Conservation (phyloP, 1,284 basidiomycete genomes). For the Flammula alnicola region DNA sequence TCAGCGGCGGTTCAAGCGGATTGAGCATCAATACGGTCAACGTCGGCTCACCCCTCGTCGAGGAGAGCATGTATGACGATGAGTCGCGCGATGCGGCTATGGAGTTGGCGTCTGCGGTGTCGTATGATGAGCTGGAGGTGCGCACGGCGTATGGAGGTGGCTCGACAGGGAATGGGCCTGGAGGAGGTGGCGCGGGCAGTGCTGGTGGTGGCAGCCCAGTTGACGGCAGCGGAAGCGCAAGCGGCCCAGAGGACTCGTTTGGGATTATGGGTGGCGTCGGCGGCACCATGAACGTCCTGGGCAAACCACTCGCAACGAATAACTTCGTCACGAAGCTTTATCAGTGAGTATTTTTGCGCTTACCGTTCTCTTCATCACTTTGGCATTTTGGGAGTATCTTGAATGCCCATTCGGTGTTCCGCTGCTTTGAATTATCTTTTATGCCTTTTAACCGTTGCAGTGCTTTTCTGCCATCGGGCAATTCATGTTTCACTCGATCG, state of each 20-base stretch:
- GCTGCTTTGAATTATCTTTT: too few species aligned
- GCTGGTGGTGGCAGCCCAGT: constrained; percentile 52
- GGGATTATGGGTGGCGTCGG: constrained; percentile 33
- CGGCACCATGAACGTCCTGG: constrained; percentile 55
- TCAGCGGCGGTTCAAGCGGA: constrained; percentile 15
- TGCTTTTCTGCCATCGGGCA: too few species aligned
- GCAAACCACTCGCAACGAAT: constrained; percentile 73
- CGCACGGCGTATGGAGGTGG: constrained; percentile 36
- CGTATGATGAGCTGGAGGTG: constrained; percentile 54
- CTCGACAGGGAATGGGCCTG: constrained; percentile 18
- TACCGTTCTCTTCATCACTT: constrained; percentile 14
- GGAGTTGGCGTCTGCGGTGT: constrained; percentile 33
- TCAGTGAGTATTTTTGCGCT: constrained; percentile 56
- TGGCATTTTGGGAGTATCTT: too few species aligned
- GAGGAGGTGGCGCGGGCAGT: constrained; percentile 27
- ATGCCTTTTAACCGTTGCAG: too few species aligned
- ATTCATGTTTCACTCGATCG: too few species aligned
- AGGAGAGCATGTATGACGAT: constrained; percentile 44
- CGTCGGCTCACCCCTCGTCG: constrained; percentile 39
- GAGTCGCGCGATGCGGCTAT: constrained; percentile 39
- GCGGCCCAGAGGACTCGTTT: constrained; percentile 44
- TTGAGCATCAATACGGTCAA: constrained; percentile 23
- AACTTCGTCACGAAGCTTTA: constrained; percentile 86
- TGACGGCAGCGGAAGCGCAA: constrained; percentile 56
- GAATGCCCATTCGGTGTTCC: too few species aligned